Percentiles rank a stretch among this genome's conserved stretches.
Evolutionary conservation across 2,329 filamentous ascomycete genomes (phyloP).

Genomic region (Stachybotrys echinatus): DNA sequence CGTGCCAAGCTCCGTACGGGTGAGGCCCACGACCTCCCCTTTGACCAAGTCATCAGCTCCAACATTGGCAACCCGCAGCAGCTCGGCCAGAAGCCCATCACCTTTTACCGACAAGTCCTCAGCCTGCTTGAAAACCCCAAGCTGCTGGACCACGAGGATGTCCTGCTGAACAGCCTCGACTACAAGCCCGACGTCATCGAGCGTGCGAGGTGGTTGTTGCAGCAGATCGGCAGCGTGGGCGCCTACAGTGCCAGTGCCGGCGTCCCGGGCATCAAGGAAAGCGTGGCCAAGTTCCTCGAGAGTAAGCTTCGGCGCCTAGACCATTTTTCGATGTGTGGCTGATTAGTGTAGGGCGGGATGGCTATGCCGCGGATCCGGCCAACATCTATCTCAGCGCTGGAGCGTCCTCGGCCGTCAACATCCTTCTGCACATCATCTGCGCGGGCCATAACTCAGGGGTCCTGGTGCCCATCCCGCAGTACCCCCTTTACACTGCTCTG

Average conservation of each 20-base stretch:
- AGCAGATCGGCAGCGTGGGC: slow-evolving; percentile 80
- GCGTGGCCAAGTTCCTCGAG: slow-evolving; percentile 86
- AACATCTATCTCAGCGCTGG: slow-evolving; percentile 85
- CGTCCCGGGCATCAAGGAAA: slow-evolving; percentile 75
- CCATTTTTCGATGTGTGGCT: neutral
- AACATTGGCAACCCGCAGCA: slow-evolving; percentile 99
- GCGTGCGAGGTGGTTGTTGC: slow-evolving; percentile 71
- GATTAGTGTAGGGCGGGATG: slow-evolving; percentile 60
- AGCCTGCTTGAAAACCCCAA: slow-evolving; percentile 83
- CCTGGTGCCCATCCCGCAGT: slow-evolving; percentile 96
- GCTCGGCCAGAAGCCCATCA: slow-evolving; percentile 95
- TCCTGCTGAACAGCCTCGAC: slow-evolving; percentile 64
- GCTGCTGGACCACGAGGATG: slow-evolving; percentile 74
- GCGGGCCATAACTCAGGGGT: slow-evolving; percentile 69
- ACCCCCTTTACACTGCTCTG: slow-evolving; percentile 94
- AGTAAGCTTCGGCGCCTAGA: slow-evolving; percentile 38
- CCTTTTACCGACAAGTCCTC: slow-evolving; percentile 93
- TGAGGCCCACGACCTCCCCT: slow-evolving; percentile 57
- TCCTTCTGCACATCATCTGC: slow-evolving; percentile 82
- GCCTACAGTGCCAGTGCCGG: slow-evolving; percentile 93
- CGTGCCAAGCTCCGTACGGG: slow-evolving; percentile 63
- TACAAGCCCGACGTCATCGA: slow-evolving; percentile 86
- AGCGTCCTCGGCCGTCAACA: slow-evolving; percentile 89
- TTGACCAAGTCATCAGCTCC: slow-evolving; percentile 83
- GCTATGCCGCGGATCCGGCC: slow-evolving; percentile 70